Percentiles rank a stretch among this genome's conserved stretches.
These are phyloP conservation scores for Colletotrichum horii DNA, from an alignment of 2,329 filamentous ascomycete species.

Conservation along the genomic window DNA sequence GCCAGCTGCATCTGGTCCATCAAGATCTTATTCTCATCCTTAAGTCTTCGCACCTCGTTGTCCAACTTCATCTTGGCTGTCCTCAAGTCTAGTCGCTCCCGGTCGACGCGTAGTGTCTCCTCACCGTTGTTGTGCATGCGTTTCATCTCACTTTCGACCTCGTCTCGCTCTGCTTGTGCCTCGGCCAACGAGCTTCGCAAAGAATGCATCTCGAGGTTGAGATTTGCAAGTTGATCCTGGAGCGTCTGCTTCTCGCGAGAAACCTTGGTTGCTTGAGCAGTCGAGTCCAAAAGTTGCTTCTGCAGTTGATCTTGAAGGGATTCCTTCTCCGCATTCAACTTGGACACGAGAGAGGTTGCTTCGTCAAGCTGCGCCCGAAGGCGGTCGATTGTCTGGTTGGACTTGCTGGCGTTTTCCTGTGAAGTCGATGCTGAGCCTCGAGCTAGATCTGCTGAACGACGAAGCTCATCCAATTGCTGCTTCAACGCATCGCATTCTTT, in stretches of 20 bases:
- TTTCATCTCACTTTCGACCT: conserved; percentile 66
- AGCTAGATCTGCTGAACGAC: conserved; percentile 24
- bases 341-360: conserved; percentile 17
- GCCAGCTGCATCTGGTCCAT: conserved; percentile 61
- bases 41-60: conserved; percentile 67
- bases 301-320: conserved; percentile 55
- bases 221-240: conserved; percentile 65
- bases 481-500: conserved; percentile 49
- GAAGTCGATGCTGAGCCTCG: conserved; percentile 8
- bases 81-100: conserved; percentile 72
- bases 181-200: conserved; percentile 62
- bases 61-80: conserved; percentile 73
- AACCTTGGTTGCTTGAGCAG: conserved; percentile 59
- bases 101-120: conserved; percentile 66
- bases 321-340: conserved; percentile 30
- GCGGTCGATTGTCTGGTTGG: conserved; percentile 41
- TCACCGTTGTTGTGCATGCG: conserved; percentile 59
- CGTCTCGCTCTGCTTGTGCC: conserved; percentile 69
- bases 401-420: conserved; percentile 14
- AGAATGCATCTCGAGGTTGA: conserved; percentile 65
- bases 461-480: conserved; percentile 45
- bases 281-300: conserved; percentile 63
- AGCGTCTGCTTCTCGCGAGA: conserved; percentile 66
- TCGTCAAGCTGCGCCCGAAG: conserved; percentile 17
- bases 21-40: conserved; percentile 66